A percentile compares a stretch with the other conserved stretches of the same genome.
These are phyloP conservation scores for Eimeria brunetti DNA, from an alignment of 169 alveolate genomes.

Conservation along the genomic window DNA sequence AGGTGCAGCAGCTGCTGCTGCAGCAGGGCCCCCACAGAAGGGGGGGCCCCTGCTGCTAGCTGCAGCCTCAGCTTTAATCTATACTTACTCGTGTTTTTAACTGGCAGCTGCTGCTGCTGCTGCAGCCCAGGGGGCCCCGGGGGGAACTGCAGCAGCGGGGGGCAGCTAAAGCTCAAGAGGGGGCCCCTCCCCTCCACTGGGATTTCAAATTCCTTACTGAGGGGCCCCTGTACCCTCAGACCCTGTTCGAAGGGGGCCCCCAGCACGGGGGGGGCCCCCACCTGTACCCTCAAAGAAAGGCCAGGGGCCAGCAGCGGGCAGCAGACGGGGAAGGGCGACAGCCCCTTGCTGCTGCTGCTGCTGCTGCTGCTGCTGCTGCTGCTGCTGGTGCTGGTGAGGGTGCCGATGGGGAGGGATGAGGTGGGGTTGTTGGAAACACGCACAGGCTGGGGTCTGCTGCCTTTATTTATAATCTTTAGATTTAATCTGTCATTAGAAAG, in stretches of 20 bases:
- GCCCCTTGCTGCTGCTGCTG: constrained; percentile 25
- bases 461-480: constrained; percentile 6
- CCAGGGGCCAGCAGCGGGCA: constrained; percentile 44
- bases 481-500: not conserved
- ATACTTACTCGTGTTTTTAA: constrained; percentile 5
- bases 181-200: constrained; percentile 34
- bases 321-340: not conserved
- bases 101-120: constrained; percentile 40
- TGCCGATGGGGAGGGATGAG: not conserved
- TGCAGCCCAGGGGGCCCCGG: not conserved
- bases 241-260: not conserved
- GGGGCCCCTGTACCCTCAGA: not conserved
- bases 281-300: constrained; percentile 23
- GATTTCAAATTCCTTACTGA: not conserved
- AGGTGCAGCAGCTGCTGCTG: constrained; percentile 29
- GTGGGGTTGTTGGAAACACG: not conserved
- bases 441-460: constrained; percentile 25
- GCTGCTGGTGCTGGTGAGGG: too few relatives aligned
- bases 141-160: constrained; percentile 12
- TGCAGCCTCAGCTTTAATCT: not conserved
- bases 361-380: too few relatives aligned
- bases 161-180: constrained; percentile 20
- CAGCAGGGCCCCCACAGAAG: not conserved
- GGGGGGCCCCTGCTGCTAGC: not conserved
- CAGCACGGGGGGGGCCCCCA: constrained; percentile 37